Conservation (phyloP, 2,329 filamentous ascomycete species). For the Verticillium tricorpus region DNA sequence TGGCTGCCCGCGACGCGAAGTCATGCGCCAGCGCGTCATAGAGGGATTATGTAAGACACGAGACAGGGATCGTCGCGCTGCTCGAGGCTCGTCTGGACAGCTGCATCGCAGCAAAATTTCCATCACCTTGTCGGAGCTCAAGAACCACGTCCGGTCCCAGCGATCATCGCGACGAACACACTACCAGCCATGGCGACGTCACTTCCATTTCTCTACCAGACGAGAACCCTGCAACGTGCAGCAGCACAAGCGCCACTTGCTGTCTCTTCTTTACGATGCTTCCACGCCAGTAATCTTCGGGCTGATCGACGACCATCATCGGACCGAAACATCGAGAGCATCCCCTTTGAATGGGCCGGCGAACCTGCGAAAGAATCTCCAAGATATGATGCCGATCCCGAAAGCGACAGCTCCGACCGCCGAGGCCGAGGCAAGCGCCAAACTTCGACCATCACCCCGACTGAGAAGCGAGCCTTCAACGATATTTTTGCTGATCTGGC, state of each 20-base stretch:
- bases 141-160: not conserved
- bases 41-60: not conserved
- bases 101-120: not conserved
- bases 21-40: slow-evolving; percentile 4
- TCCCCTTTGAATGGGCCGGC: slow-evolving; percentile 49
- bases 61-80: not conserved
- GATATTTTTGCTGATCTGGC: slow-evolving; percentile 47
- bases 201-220: slow-evolving; percentile 69
- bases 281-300: slow-evolving; percentile 3
- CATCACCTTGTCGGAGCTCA: not conserved
- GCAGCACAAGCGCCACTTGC: slow-evolving; percentile 5
- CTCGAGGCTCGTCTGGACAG: not conserved
- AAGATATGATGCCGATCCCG: not conserved
- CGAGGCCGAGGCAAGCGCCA: not conserved
- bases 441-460: slow-evolving; percentile 51
- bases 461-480: slow-evolving; percentile 54
- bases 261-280: not conserved
- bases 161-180: not conserved
- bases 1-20: slow-evolving; percentile 5
- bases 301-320: slow-evolving; percentile 7
- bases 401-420: not conserved
- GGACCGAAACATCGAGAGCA: slow-evolving; percentile 19
- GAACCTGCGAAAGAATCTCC: slow-evolving; percentile 16
- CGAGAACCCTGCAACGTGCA: slow-evolving; percentile 51
- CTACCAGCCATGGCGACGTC: slow-evolving; percentile 32